A percentile compares a stretch with the other conserved stretches of the same genome.
Conservation (phyloP, 345 rosid genomes). For the Gossypium herbaceum region DNA sequence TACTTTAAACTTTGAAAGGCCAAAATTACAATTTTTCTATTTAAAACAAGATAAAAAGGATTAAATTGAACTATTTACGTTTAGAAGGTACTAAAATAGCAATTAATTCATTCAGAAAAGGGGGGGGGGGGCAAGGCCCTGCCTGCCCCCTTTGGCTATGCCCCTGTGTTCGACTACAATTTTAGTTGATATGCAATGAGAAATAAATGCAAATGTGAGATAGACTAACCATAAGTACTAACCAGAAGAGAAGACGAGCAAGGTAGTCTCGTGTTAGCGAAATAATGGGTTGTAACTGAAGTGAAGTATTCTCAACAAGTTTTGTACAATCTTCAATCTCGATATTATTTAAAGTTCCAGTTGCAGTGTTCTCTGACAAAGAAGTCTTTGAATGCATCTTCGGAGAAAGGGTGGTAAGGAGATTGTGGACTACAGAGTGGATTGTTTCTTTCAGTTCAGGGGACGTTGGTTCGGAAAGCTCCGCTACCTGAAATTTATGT, state of each 20-base stretch:
- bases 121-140: too few species aligned
- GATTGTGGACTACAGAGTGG: conserved; percentile 82
- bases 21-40: too few species aligned
- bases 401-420: conserved; percentile 87
- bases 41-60: too few species aligned
- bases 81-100: too few species aligned
- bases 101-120: too few species aligned
- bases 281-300: conserved; percentile 76
- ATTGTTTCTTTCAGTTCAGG: conserved; percentile 72
- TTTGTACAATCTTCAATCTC: conserved; percentile 66
- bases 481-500: conserved; percentile 63
- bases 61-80: too few species aligned
- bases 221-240: conserved; percentile 52
- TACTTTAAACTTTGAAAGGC: too few species aligned
- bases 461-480: conserved; percentile 83
- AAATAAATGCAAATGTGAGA: background rate
- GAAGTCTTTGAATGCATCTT: conserved; percentile 79
- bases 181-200: too few species aligned
- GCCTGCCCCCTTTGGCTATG: too few species aligned
- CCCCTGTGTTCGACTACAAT: too few species aligned
- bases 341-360: conserved; percentile 37
- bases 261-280: conserved; percentile 82
- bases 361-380: conserved; percentile 41
- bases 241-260: conserved; percentile 97
- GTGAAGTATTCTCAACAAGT: conserved; percentile 69